Conservation (phyloP, 352 stramenopile genomes). For the Globisporangium canariense region DNA sequence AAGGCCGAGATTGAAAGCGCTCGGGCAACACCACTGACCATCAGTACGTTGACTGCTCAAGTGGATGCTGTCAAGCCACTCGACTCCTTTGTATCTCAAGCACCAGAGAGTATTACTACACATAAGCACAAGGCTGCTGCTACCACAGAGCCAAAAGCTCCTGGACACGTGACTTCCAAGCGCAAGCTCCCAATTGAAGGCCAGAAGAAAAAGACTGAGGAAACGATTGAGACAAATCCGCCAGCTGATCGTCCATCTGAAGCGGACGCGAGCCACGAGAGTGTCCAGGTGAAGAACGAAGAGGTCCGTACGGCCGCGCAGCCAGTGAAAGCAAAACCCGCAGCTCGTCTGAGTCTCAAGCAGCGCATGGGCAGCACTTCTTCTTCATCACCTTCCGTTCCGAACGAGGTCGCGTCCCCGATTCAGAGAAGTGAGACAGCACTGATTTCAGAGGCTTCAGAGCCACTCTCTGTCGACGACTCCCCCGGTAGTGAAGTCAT, state of each 20-base stretch:
- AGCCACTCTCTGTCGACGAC: too few relatives aligned
- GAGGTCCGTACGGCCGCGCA: background rate
- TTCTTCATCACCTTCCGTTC: background rate
- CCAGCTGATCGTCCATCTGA: background rate
- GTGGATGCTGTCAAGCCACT: too few relatives aligned
- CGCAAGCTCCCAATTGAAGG: background rate
- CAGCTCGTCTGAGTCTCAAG: slow-evolving; percentile 5
- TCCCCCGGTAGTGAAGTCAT: too few relatives aligned
- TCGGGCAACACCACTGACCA: too few relatives aligned
- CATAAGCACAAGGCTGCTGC: too few relatives aligned
- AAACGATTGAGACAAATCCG: background rate
- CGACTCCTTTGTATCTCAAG: too few relatives aligned
- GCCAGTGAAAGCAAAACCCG: background rate
- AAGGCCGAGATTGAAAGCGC: too few relatives aligned
- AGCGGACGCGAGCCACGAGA: background rate
- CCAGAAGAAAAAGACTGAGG: background rate
- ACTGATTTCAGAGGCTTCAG: background rate
- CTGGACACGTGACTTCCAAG: background rate
- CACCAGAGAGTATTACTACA: too few relatives aligned
- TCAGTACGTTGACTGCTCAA: too few relatives aligned
- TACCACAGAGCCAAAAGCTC: background rate
- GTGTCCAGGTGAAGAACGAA: background rate
- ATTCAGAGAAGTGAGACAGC: background rate
- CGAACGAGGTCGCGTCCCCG: too few relatives aligned
- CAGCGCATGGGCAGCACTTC: slow-evolving; percentile 1